Conservation (phyloP, 106 monocot species). For the Dioscorea dumetorum region DNA sequence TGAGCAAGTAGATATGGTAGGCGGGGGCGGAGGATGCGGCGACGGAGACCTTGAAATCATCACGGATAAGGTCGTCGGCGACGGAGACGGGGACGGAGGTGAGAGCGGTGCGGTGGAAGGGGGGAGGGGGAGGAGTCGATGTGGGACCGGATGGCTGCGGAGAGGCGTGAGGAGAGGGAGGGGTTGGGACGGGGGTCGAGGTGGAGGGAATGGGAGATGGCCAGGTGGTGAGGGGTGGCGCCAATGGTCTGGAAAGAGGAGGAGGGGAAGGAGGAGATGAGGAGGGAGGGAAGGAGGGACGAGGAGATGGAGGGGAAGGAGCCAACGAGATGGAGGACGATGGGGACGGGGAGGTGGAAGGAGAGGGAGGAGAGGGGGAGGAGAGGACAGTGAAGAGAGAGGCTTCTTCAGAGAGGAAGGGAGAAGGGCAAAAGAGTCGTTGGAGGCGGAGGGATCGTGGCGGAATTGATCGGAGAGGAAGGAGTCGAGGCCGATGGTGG, state of each 20-base stretch:
- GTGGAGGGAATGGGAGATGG: constrained; percentile 60
- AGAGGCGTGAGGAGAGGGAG: constrained; percentile 23
- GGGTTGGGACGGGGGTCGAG: constrained; percentile 36
- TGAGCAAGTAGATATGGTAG: constrained; percentile 69
- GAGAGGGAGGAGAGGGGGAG: constrained; percentile 6
- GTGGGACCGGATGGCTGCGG: constrained; percentile 41
- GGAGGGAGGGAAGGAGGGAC: constrained; percentile 36
- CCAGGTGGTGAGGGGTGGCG: constrained; percentile 36
- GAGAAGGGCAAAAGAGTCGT: constrained; percentile 53
- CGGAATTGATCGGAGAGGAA: constrained; percentile 43
- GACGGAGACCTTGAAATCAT: constrained; percentile 26
- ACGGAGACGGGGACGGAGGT: constrained; percentile 42
- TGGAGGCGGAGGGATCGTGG: constrained; percentile 32
- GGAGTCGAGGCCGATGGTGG: constrained; percentile 39
- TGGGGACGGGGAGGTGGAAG: constrained; percentile 12
- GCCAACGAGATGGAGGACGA: constrained; percentile 42
- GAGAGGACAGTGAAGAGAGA: constrained; percentile 17
- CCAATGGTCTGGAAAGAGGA: constrained; percentile 36
- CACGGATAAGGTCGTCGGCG: constrained; percentile 45
- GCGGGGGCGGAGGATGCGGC: constrained; percentile 34
- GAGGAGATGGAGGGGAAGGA: constrained; percentile 45
- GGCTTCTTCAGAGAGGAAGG: constrained; percentile 31
- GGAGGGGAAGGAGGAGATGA: constrained; percentile 36
- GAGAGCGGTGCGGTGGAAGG: constrained; percentile 44
- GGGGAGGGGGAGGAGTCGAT: constrained; percentile 40